Evolutionary conservation across 371 early-diverging fungal genomes (phyloP).

Genomic region (Rhizopus microsporus): DNA sequence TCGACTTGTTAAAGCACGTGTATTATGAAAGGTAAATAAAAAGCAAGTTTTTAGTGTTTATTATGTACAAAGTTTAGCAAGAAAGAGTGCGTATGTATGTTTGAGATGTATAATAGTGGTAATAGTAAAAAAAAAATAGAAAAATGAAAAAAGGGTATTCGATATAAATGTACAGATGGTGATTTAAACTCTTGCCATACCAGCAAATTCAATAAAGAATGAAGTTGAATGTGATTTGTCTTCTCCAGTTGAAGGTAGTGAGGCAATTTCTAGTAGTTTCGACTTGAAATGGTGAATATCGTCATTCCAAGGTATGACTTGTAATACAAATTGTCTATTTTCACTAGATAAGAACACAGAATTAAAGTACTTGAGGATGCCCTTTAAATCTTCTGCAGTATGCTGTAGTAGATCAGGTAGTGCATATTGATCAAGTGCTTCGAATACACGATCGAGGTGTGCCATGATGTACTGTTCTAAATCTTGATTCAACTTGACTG

Average conservation of each 20-base stretch:
- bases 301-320: conserved; percentile 38
- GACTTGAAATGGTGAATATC: conserved; percentile 27
- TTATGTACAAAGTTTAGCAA: neutral
- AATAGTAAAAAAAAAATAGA: neutral
- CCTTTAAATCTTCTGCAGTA: conserved; percentile 34
- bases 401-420: conserved; percentile 39
- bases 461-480: conserved; percentile 32
- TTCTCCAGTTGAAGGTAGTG: conserved; percentile 13
- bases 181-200: conserved; percentile 27
- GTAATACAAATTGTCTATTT: conserved; percentile 26
- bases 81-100: neutral
- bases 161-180: neutral
- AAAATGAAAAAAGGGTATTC: conserved; percentile 7
- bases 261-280: conserved; percentile 23
- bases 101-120: neutral
- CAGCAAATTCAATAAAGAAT: conserved; percentile 30
- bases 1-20: too few species aligned
- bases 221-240: conserved; percentile 23
- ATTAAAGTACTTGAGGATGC: conserved; percentile 42
- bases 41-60: conserved; percentile 1
- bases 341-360: conserved; percentile 30
- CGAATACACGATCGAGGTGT: conserved; percentile 30
- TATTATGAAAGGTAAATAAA: too few species aligned
- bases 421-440: conserved; percentile 24
- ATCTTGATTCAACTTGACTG: conserved; percentile 21